Base-by-base conservation (phyloP, 2,329 filamentous ascomycete species). In the Colletotrichum theobromicola region DNA sequence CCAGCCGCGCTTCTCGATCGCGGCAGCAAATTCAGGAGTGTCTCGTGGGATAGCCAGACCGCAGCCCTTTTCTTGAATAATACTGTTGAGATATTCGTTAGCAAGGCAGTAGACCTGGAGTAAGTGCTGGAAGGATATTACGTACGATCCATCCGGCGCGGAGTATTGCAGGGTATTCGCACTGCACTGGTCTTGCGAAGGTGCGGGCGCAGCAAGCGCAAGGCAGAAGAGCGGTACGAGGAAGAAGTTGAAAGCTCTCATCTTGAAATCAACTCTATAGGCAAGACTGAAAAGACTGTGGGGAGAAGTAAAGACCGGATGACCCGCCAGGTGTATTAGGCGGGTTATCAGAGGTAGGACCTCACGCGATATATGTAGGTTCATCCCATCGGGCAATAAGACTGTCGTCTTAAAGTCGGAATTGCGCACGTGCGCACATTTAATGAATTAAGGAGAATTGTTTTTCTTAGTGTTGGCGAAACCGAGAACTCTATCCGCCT, bases 291-390 rank as follows among this genome's bases (percentile, higher is more conserved):
- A 46, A 46, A 46, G 37, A 46, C 37, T 18, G 37, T 46, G 37
- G 37, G 3, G 37, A 46, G 37, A 6, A 46, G 37, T 18, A 46
- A n/a, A 18, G 12, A n/a, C 18, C 18, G 37, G 37, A 46, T 18
- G n/a, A n/a, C 37, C 37, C 18, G 2, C 37, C 9, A 7, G 3
- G 18, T 0, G 3, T n/a, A n/a, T 2, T 18, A 4, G 3, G 18
- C 0, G 3, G n/a, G 12, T 2, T 18, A 4, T 18, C 9, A n/a
- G 18, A 46, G 37, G 37, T 18, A n/a, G 18, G 18, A 46, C 37
- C 18, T 46, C 5, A 18, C 18, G 9, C 9, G 37, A 10, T 46
- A 46, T 46, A 46, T 46, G 37, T 46, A 46, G 18, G n/a, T 6
- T 18, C 12, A 46, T 4, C n/a, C n/a, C 18, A 21, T n/a, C 37